Conservation (phyloP, 495 filamentous ascomycete species). For the Aspergillus incahuasiensis region DNA sequence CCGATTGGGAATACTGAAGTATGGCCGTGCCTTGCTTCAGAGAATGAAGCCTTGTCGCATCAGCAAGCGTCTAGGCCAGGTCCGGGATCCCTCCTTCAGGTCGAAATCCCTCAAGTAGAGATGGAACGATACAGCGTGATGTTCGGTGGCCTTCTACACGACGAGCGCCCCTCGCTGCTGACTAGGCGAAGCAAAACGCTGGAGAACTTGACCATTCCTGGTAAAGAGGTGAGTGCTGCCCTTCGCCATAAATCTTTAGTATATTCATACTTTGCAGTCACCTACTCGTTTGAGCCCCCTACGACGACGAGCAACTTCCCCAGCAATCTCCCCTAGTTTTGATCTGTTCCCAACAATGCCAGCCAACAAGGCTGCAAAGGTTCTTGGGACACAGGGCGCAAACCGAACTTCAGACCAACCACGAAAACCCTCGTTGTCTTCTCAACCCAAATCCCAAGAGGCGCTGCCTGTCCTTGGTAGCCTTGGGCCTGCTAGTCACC, state of each 20-base stretch:
- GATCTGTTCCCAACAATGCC: conserved; percentile 58
- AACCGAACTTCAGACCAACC: conserved; percentile 43
- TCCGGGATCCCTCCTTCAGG: conserved; percentile 47
- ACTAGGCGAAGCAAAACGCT: conserved; percentile 65
- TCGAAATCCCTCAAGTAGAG: conserved; percentile 75
- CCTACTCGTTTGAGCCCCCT: conserved; percentile 17
- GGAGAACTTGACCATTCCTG: conserved; percentile 53
- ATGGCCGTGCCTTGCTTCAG: conserved; percentile 28
- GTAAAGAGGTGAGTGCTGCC: conserved; percentile 27
- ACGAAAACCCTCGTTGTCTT: conserved; percentile 13
- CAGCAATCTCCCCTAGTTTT: conserved; percentile 56
- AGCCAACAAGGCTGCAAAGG: conserved; percentile 33
- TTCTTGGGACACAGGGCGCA: conserved; percentile 30
- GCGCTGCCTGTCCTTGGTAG: conserved; percentile 3
- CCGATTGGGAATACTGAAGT: conserved; percentile 22
- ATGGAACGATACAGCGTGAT: conserved; percentile 93
- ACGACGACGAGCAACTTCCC: conserved; percentile 55
- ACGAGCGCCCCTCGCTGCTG: conserved; percentile 47
- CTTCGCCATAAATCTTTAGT: background rate
- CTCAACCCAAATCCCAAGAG: conserved; percentile 7
- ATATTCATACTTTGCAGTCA: conserved; percentile 6
- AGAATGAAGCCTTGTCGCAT: conserved; percentile 8
- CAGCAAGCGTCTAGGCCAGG: background rate
- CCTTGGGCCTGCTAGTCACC: conserved; percentile 9
- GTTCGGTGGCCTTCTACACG: conserved; percentile 73